phyloP scores from a whole-genome alignment of 768 basidiomycete species.

The Phylloporus sp. region DNA sequence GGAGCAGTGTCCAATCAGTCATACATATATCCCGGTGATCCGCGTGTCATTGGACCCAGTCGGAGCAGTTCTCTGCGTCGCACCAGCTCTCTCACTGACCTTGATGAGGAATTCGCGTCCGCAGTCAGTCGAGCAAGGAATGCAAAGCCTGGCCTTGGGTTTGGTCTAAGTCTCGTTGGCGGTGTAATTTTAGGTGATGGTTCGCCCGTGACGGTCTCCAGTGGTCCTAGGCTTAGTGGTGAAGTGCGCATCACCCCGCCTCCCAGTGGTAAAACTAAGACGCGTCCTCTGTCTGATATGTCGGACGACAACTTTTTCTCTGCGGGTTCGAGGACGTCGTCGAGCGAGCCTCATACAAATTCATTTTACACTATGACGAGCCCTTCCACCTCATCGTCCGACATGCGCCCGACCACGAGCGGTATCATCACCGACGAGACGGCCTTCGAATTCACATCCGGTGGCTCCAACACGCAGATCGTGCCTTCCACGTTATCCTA shows the following conservation, averaged over 20 bases:
- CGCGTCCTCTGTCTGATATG: constrained; percentile 27
- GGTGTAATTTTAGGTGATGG: constrained; percentile 43
- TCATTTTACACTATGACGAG: constrained; percentile 35
- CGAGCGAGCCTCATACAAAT: constrained; percentile 26
- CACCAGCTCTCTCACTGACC: constrained; percentile 72
- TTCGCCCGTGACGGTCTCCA: constrained; percentile 69
- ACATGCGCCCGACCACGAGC: constrained; percentile 25
- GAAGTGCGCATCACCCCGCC: constrained; percentile 44
- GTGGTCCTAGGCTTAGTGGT: constrained; percentile 46
- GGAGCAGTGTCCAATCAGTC: constrained; percentile 59
- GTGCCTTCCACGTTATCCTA: constrained; percentile 49
- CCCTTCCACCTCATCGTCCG: constrained; percentile 30
- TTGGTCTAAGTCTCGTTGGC: constrained; percentile 41
- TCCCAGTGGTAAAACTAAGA: constrained; percentile 34
- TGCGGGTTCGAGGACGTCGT: constrained; percentile 33
- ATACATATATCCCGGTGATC: constrained; percentile 69
- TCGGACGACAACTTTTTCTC: constrained; percentile 48
- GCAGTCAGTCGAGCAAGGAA: constrained; percentile 40
- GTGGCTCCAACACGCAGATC: constrained; percentile 40
- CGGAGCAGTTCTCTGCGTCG: constrained; percentile 53
- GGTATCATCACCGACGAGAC: constrained; percentile 38
- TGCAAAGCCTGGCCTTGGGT: constrained; percentile 38
- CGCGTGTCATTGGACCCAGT: constrained; percentile 66
- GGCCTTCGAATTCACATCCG: constrained; percentile 34
- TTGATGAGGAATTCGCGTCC: constrained; percentile 55